A percentile compares a stretch with the other conserved stretches of the same genome.
phyloP scores from a whole-genome alignment of 2,329 filamentous ascomycete species.

The Colletotrichum sp. region DNA sequence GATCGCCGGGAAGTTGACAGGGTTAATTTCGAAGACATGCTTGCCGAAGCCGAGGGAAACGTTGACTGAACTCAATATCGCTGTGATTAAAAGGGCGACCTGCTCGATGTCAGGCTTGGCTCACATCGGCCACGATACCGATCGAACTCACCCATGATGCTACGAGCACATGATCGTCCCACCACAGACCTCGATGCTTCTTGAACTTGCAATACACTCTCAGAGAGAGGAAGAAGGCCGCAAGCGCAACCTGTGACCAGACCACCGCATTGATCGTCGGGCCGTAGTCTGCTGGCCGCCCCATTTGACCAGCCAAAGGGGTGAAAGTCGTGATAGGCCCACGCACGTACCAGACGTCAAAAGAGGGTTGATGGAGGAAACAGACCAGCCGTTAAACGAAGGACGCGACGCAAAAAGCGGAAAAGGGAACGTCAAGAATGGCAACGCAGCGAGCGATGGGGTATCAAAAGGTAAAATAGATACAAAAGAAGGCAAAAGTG shows the following conservation, averaged over 20 bases:
- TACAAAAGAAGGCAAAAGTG: not conserved
- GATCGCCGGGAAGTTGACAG: slow-evolving; percentile 4
- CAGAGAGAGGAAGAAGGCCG: slow-evolving; percentile 23
- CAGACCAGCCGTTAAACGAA: slow-evolving; percentile 4
- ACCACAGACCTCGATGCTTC: slow-evolving; percentile 28
- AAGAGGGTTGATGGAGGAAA: not conserved
- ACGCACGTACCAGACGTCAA: not conserved
- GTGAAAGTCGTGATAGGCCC: not conserved
- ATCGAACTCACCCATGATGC: slow-evolving; percentile 26
- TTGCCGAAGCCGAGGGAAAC: slow-evolving; percentile 22
- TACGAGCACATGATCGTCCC: slow-evolving; percentile 30
- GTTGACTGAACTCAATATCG: not conserved
- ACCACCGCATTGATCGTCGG: slow-evolving; percentile 16
- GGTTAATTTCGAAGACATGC: slow-evolving; percentile 16
- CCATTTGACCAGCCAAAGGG: slow-evolving; percentile 10
- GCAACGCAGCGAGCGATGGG: not conserved
- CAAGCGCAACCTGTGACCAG: slow-evolving; percentile 24
- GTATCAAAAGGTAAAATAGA: not conserved
- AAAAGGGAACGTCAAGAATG: not conserved
- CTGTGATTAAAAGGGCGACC: not conserved
- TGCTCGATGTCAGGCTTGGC: not conserved
- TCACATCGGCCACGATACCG: not conserved
- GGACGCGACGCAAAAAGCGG: not conserved
- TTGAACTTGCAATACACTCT: slow-evolving; percentile 28
- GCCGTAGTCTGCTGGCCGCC: slow-evolving; percentile 10